Percentiles rank a stretch among this genome's conserved stretches.
phyloP scores from a whole-genome alignment of 371 early-diverging fungal species.

The Mucor lusitanicus region DNA sequence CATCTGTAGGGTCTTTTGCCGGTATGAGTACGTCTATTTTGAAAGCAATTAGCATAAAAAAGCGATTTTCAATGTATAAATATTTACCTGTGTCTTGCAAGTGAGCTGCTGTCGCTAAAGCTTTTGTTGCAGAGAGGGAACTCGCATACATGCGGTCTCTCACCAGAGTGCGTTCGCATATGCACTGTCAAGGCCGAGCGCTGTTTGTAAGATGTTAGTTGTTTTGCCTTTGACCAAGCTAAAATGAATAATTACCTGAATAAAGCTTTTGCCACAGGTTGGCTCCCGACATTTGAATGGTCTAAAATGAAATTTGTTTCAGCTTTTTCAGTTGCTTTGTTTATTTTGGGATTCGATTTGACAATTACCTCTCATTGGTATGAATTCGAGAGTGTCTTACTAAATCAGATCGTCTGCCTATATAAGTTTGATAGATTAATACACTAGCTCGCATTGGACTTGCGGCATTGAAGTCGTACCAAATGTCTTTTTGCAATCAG shows the following conservation, averaged over 20 bases:
- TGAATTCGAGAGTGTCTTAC: constrained; percentile 80
- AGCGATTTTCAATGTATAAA: background rate
- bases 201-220: constrained; percentile 18
- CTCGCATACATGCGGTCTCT: constrained; percentile 27
- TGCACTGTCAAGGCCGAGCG: constrained; percentile 79
- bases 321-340: background rate
- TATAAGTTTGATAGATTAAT: background rate
- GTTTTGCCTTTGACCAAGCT: constrained; percentile 10
- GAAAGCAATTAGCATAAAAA: background rate
- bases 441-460: background rate
- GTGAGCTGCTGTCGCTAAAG: constrained; percentile 31
- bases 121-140: constrained; percentile 22
- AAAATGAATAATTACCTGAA: constrained; percentile 51
- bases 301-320: constrained; percentile 31
- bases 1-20: constrained; percentile 75
- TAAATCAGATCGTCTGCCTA: constrained; percentile 71
- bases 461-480: constrained; percentile 23
- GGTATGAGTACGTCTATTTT: constrained; percentile 63
- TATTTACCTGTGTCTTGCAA: constrained; percentile 49
- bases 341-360: background rate
- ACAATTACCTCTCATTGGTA: constrained; percentile 61
- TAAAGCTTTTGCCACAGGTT: constrained; percentile 77
- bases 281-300: constrained; percentile 68
- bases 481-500: constrained; percentile 68
- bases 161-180: constrained; percentile 29